Evolutionary conservation across 805 yeast species (phyloP), one percentile per base, ranked within the genome.

Genomic region (Teunomyces cretensis): DNA sequence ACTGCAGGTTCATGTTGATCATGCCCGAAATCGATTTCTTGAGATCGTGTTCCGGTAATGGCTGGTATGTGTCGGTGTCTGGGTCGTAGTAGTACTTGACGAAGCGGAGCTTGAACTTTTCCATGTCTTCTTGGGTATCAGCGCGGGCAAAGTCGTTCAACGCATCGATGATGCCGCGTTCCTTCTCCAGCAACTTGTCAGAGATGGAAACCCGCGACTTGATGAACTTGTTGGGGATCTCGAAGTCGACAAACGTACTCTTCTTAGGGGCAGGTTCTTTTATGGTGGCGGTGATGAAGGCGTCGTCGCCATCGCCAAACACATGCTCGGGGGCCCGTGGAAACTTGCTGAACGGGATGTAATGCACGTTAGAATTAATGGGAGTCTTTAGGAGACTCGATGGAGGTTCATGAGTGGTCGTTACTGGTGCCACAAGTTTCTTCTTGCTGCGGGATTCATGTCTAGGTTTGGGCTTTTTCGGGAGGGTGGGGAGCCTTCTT

Each of bases 1-100:
- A 55, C 17, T 57, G 56, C 1, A 68, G 66, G 45, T 68, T 70
- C 42, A 67, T 49, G 30, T 63, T 64, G 30, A 69, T 57, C 68
- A 69, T 65, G 6, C 74, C 75, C 39, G 72, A 67, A 39, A 70
- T 54, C 5, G 74, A 61, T 44, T 59, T 64, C 42, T 66, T 68
- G 37, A 70, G 57, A 4, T 73, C 62, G 45, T 72, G 77, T 41
- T 66, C 72, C 4, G 67, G 66, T 19, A 62, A 41, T 7, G 56
- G 62, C 44, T 55, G 64, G 39, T 47, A 56, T 44, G 53, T 47
- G 42, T 58, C 58, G 12, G 65, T 50, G 40, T 60, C 62, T 41
- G 58, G 58, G 40, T 63, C 67, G 31, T 57, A 58, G 44, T 63
- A 63, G 32, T 62, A 44, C 39, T 56, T 61, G 30, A 59, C 53